These are phyloP conservation scores for Aspergillus luchuensis DNA, from an alignment of 2,329 filamentous ascomycete species.

Conservation along the genomic window DNA sequence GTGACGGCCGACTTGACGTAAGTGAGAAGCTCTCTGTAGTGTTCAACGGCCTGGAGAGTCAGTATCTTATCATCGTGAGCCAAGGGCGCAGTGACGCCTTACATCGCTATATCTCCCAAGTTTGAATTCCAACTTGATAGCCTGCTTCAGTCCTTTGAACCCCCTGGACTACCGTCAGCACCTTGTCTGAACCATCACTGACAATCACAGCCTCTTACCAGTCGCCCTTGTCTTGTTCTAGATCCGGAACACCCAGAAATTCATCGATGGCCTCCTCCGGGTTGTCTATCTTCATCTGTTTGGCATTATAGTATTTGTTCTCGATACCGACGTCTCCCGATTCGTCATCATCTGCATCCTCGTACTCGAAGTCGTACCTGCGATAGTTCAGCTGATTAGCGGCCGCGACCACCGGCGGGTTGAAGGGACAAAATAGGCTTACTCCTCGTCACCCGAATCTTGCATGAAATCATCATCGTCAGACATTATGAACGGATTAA, in stretches of 20 bases:
- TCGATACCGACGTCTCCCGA: constrained; percentile 91
- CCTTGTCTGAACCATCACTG: constrained; percentile 19
- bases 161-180: constrained; percentile 55
- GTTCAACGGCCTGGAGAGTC: constrained; percentile 71
- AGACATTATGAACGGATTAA: constrained; percentile 59
- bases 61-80: constrained; percentile 8
- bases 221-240: constrained; percentile 91
- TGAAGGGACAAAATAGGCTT: constrained; percentile 31
- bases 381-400: constrained; percentile 27
- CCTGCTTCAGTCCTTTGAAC: constrained; percentile 97
- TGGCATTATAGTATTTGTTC: constrained; percentile 99
- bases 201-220: constrained; percentile 58
- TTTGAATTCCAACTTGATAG: constrained; percentile 95
- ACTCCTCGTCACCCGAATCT: constrained; percentile 86
- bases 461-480: constrained; percentile 93
- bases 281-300: constrained; percentile 87
- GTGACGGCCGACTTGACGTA: constrained; percentile 98
- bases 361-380: constrained; percentile 95
- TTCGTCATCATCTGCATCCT: constrained; percentile 88
- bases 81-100: constrained; percentile 3
- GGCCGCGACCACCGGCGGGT: background rate
- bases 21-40: constrained; percentile 92
- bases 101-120: constrained; percentile 86
- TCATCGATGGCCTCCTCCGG: constrained; percentile 88
- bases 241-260: constrained; percentile 80